Evolutionary conservation across 805 yeast genomes (phyloP), one percentile per base, ranked within the genome.

Genomic region (Jamesozyma jinghongensis): DNA sequence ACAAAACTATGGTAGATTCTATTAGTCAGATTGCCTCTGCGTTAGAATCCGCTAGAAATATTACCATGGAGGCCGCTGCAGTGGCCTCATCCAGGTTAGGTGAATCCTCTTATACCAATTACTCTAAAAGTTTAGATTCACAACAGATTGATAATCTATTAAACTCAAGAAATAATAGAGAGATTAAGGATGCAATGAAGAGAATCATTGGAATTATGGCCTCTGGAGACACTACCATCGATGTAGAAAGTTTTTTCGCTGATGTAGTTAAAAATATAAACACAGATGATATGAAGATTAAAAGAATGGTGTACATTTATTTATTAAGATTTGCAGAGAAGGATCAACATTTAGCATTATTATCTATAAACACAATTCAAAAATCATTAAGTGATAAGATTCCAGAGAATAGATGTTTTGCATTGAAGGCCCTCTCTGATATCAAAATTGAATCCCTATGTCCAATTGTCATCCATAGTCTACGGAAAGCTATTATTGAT

Each of bases 311-410:
- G 2, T 77, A 85, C 61, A 69, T 81, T 1, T 85, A 85, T 50
- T 63, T 92, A 37, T 65, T 79, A 33, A 70, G 83, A 41, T 86
- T 77, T 57, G 92, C 95, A 19, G 94, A 85, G 46, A 61, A 69
- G 41, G 88, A 85, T 50, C 95, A 92, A 8, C 95, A 88, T 57
- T 73, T 85, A n/a, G 92, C 97, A 2, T 70, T 92, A 17, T 68
- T 92, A 35, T 78, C 95, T 1, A 84, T 92, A 48, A 92, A 92
- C 60, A 84, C 97, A 1, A 83, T 92, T 37, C 98, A 92, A 59
- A 86, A 84, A 61, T 71, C 85, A 1, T 63, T 90, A 22, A 67
- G 72, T 8, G 95, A 86, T 51, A 76, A 77, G 48, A 73, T 72
- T 45, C 81, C 94, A 2, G 70, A 75, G 10, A 67, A 72, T 14